These are phyloP conservation scores for Penicillium italicum DNA, from an alignment of 2,329 filamentous ascomycete genomes.

Conservation along the genomic window DNA sequence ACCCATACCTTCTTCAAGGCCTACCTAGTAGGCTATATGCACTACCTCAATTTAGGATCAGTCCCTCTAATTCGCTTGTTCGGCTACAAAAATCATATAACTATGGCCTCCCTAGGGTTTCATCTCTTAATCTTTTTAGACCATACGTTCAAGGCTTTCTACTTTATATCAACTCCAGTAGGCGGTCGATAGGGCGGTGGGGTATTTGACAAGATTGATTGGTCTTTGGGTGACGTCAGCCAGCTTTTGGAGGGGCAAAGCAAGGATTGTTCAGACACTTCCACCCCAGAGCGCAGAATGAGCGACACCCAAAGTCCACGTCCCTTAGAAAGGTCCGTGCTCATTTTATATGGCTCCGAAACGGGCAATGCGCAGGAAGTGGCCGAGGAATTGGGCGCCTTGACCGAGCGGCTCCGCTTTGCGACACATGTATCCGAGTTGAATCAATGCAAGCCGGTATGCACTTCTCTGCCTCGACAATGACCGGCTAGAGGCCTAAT, in stretches of 20 bases:
- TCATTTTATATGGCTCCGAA: constrained; percentile 90
- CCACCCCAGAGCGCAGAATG: constrained; percentile 23
- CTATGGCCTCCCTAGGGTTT: too few species aligned
- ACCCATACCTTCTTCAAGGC: not conserved
- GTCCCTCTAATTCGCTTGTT: not conserved
- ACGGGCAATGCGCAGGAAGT: constrained; percentile 92
- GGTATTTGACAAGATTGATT: not conserved
- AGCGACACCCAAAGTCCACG: constrained; percentile 13
- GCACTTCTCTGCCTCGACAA: constrained; percentile 27
- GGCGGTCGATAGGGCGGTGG: not conserved
- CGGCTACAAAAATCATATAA: not conserved
- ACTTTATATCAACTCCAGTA: not conserved
- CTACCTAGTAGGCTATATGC: not conserved
- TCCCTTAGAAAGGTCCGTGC: constrained; percentile 46
- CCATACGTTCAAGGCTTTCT: not conserved
- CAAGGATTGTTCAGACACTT: not conserved
- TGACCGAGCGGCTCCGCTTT: constrained; percentile 76
- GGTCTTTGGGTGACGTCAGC: constrained; percentile 30
- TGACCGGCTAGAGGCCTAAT: not conserved
- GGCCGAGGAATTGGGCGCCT: constrained; percentile 74
- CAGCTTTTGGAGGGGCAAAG: constrained; percentile 16
- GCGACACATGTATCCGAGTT: constrained; percentile 71
- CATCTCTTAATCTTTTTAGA: too few species aligned
- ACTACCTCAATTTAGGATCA: not conserved
- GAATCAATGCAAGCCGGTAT: constrained; percentile 70